Percentiles rank a stretch among this genome's conserved stretches.
Evolutionary conservation across 2,329 filamentous ascomycete species (phyloP).

Genomic region (Neobulgaria alba): DNA sequence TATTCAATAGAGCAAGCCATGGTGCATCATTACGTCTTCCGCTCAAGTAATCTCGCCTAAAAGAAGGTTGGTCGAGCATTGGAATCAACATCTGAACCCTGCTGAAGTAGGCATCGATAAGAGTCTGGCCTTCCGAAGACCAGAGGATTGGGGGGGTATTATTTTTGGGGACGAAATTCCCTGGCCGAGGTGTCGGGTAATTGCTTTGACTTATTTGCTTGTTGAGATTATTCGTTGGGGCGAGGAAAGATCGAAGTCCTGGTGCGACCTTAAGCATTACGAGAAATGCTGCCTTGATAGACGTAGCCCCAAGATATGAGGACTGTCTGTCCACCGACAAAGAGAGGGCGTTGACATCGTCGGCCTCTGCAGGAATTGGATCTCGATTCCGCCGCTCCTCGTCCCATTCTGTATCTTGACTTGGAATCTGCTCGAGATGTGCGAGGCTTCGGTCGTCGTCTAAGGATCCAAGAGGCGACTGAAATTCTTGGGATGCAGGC

Average conservation of each 20-base stretch:
- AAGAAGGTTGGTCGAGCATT: slow-evolving; percentile 63
- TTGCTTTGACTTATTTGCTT: slow-evolving; percentile 20
- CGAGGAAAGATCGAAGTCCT: slow-evolving; percentile 38
- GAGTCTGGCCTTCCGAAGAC: slow-evolving; percentile 56
- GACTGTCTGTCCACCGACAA: slow-evolving; percentile 47
- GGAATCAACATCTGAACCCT: slow-evolving; percentile 64
- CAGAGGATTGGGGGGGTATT: slow-evolving; percentile 37
- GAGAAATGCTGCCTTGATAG: slow-evolving; percentile 65
- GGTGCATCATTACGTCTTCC: slow-evolving; percentile 56
- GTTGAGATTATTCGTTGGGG: slow-evolving; percentile 19
- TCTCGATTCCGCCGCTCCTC: slow-evolving; percentile 50
- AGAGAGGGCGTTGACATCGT: slow-evolving; percentile 64
- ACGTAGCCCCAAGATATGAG: slow-evolving; percentile 66
- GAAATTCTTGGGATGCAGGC: slow-evolving; percentile 39
- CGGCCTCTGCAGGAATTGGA: slow-evolving; percentile 53
- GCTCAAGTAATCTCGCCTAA: slow-evolving; percentile 56
- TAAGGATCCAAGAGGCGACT: slow-evolving; percentile 40
- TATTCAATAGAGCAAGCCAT: slow-evolving; percentile 67
- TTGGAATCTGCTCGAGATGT: slow-evolving; percentile 60
- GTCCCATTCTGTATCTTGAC: slow-evolving; percentile 56
- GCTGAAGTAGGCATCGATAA: slow-evolving; percentile 70
- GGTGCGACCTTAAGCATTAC: slow-evolving; percentile 52
- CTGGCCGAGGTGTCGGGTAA: slow-evolving; percentile 27
- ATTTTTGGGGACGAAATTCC: slow-evolving; percentile 28
- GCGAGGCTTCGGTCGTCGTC: slow-evolving; percentile 38